Base-by-base conservation (phyloP, 805 yeast species). In the Cyberlindnera euphorbiae region DNA sequence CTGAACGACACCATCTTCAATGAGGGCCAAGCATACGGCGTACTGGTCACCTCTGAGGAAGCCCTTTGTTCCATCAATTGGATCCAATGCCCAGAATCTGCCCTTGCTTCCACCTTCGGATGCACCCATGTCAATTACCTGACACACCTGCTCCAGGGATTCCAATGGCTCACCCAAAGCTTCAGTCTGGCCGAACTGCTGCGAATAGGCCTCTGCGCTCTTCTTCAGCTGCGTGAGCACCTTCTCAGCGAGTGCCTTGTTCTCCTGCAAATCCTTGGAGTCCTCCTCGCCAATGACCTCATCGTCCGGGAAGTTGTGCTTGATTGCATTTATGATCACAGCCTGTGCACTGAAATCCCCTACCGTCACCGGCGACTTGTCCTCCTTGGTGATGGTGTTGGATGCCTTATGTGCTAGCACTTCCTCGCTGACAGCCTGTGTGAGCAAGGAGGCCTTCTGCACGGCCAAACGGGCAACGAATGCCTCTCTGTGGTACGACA, bases 331-430 rank as follows among this genome's bases (percentile, higher is more conserved):
- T 60, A 88, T 90, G 39, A 93, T 79, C 30, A 90, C 75, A 0
- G 96, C 96, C 55, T 93, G 99, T 0, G 97, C 89, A 4, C 95
- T 96, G 56, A 83, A 93, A 59, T 93, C 99, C 13, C 97, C 98
- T 38, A 85, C 68, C 2, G 99, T 93, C 12, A 93, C 99, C 1
- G 99, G 99, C 1, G 96, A 86, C 44, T 79, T 77, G 58, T 36
- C 99, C 27, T 74, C 72, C 57, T 93, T 93, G 42, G 87, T 80
- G 38, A 87, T 73, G 31, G 85, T 83, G 44, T 63, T 68, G 41
- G 60, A 59, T 44, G 52, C 73, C 55, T 56, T 63, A 47, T 52
- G 68, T 47, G 66, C 71, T 49, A 58, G 71, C 49, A 71, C 80
- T 54, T 63, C 70, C 19, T 62, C 81, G 59, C 75, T 78, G 42